Percentiles rank a stretch among this genome's conserved stretches.
These are phyloP conservation scores for Pulicaria dysenterica DNA, from an alignment of 129 eudicot genomes.

Conservation along the genomic window DNA sequence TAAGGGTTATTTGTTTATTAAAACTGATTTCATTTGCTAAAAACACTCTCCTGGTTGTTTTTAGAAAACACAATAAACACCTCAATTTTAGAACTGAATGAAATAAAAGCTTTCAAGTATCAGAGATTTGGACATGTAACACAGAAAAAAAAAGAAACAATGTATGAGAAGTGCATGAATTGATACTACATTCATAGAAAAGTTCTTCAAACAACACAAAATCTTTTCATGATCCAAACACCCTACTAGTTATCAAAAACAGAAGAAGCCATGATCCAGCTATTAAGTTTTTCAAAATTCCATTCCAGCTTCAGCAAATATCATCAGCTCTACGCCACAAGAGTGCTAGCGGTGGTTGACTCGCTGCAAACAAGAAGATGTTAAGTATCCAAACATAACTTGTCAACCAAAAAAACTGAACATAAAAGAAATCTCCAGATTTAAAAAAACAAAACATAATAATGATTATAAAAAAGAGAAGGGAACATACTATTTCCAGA, in stretches of 20 bases:
- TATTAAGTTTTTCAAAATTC: not conserved
- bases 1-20: no score
- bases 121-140: no score
- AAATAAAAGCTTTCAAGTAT: no score
- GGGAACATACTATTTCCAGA: conserved; percentile 58
- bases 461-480: not conserved
- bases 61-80: no score
- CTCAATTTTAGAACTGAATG: no score
- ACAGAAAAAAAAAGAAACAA: not conserved
- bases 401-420: not conserved
- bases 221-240: conserved; percentile 12
- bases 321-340: conserved; percentile 39
- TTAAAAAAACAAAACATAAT: not conserved
- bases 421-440: not conserved
- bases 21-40: no score
- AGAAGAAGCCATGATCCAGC: not conserved
- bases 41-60: no score
- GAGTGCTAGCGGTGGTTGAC: conserved; percentile 58
- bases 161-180: not conserved
- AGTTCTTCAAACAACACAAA: conserved; percentile 23
- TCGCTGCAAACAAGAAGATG: conserved; percentile 30
- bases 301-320: not conserved
- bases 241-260: not conserved
- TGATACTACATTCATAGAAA: conserved; percentile 18
- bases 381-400: not conserved